These are phyloP conservation scores for Plantago major DNA, from an alignment of 257 asterid genomes.

Conservation along the genomic window DNA sequence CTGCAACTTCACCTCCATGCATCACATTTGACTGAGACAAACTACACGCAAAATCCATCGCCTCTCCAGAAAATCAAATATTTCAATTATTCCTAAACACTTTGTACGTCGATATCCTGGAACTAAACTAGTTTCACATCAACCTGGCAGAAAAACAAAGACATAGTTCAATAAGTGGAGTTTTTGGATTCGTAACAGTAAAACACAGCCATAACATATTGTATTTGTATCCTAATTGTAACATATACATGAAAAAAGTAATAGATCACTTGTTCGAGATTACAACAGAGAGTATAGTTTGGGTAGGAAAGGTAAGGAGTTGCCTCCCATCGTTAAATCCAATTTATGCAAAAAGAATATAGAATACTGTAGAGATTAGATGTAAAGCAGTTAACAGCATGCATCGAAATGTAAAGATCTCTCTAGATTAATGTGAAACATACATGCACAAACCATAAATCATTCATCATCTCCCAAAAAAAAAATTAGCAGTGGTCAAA, in stretches of 20 bases:
- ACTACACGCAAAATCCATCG: conserved; percentile 43
- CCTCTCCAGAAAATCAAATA: conserved; percentile 26
- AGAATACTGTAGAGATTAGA: too few relatives aligned
- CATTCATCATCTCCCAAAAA: too few relatives aligned
- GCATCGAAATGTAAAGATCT: too few relatives aligned
- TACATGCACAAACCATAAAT: not conserved
- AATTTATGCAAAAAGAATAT: too few relatives aligned
- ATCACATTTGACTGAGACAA: conserved; percentile 39
- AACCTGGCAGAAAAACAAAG: conserved; percentile 15
- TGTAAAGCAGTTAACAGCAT: too few relatives aligned
- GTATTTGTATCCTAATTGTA: not conserved
- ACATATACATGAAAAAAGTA: not conserved
- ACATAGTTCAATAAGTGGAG: conserved; percentile 4
- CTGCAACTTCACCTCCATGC: conserved; percentile 30
- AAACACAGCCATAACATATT: not conserved
- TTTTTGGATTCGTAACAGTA: conserved; percentile 1
- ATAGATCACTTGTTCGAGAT: conserved; percentile 1
- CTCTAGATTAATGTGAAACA: too few relatives aligned
- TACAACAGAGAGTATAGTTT: not conserved
- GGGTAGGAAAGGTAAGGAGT: too few relatives aligned
- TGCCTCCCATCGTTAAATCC: too few relatives aligned
- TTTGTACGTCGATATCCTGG: conserved; percentile 19
- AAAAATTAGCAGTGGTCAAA: too few relatives aligned
- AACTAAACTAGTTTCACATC: conserved; percentile 22
- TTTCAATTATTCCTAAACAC: conserved; percentile 13